Conservation (phyloP, 2,329 filamentous ascomycete genomes). For the Exserohilum turcica region DNA sequence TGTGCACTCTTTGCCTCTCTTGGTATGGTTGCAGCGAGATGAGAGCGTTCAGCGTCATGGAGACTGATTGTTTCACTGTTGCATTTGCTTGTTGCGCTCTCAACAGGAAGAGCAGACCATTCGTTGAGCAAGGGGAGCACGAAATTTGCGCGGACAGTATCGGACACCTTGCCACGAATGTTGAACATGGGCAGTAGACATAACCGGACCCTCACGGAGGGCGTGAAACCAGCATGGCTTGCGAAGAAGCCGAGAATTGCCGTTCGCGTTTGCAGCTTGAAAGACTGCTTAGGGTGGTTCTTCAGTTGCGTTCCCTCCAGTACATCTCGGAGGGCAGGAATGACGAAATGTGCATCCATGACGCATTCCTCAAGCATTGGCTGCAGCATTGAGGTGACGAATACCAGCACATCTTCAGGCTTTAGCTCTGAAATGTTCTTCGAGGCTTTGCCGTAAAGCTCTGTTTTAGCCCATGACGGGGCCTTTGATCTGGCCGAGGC, state of each 20-base stretch:
- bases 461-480: slow-evolving; percentile 29
- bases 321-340: slow-evolving; percentile 64
- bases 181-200: slow-evolving; percentile 74
- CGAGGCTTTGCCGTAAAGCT: slow-evolving; percentile 64
- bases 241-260: slow-evolving; percentile 74
- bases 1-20: slow-evolving; percentile 64
- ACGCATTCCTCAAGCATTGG: slow-evolving; percentile 84
- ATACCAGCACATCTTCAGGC: slow-evolving; percentile 54
- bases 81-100: slow-evolving; percentile 59
- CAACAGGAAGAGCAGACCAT: slow-evolving; percentile 66
- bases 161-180: slow-evolving; percentile 71
- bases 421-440: slow-evolving; percentile 66
- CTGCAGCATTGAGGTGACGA: slow-evolving; percentile 70
- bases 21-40: slow-evolving; percentile 59
- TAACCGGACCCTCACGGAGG: slow-evolving; percentile 71
- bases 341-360: slow-evolving; percentile 75
- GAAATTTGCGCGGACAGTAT: slow-evolving; percentile 72
- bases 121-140: slow-evolving; percentile 75
- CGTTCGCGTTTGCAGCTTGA: slow-evolving; percentile 67
- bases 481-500: slow-evolving; percentile 17
- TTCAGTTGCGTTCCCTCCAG: slow-evolving; percentile 61
- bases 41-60: slow-evolving; percentile 57
- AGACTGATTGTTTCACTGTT: slow-evolving; percentile 55
- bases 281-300: slow-evolving; percentile 24
- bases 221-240: slow-evolving; percentile 72